Evolutionary conservation across 306 rosid species (phyloP), one percentile per base, ranked within the genome.

Genomic region (Cicer cuneatum): DNA sequence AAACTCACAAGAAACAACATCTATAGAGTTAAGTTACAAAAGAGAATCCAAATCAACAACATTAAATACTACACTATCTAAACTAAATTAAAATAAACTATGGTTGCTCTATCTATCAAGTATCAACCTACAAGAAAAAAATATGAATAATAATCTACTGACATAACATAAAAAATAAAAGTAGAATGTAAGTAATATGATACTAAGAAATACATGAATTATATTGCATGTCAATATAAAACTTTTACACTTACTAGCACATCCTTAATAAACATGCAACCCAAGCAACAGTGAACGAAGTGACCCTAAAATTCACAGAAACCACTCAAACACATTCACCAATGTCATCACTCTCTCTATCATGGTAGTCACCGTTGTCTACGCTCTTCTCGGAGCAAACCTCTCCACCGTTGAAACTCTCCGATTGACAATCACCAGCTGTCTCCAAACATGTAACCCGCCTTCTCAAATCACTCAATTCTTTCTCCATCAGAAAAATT

Each of bases 401-500:
- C 61, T 77, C 73, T 52, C 62, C 59, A 72, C 69, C 63, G 72
- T 76, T 13, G 38, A 70, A 58, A 54, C 67, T 69, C 79, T 35
- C 61, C 66, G 8, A 73, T 72, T 3, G 33, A 5, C 35, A 2
- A 57, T 13, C 63, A 29, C 90, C 60, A 45, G 84, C 38, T n/a
- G 66, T 84, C 82, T 90, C 92, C 47, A 88, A 77, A 51, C 74
- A 84, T 60, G 39, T 76, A 73, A 90, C 69, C 70, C 93, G 85
- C 58, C 87, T 86, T 57, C 91, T 86, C 69, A 90, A 21, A 21
- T 89, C 96, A 1, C 75, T 84, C 74, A 90, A 54, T 85, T 92
- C 92, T 52, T 82, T 83, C 77, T 90, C 96, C 87, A 89, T 80
- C 51, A 88, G 40, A 75, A 87, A 84, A 24, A 90, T 82, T 78